phyloP scores from a whole-genome alignment of 306 rosid genomes.

The Vigna radiata region DNA sequence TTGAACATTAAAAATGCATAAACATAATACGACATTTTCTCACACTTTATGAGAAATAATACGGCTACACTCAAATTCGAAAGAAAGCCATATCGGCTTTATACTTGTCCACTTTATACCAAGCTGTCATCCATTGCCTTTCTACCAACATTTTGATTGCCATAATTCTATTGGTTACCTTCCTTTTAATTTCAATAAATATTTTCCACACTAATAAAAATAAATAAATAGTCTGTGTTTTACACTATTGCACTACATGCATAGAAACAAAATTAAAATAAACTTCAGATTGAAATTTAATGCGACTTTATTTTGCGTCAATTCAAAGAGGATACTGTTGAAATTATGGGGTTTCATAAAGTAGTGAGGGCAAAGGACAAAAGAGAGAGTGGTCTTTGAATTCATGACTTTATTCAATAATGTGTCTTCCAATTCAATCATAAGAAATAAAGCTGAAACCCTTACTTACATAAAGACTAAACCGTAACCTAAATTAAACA shows the following conservation, averaged over 20 bases:
- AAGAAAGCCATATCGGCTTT: neutral
- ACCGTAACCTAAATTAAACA: neutral
- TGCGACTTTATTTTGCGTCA: neutral
- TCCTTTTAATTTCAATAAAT: conserved; percentile 3
- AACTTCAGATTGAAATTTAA: conserved; percentile 4
- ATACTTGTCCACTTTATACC: neutral
- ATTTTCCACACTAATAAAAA: neutral
- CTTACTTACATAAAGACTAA: neutral
- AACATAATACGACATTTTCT: conserved; percentile 5
- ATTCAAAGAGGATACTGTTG: conserved; percentile 11
- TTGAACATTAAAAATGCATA: conserved; percentile 39
- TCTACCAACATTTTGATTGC: conserved; percentile 8
- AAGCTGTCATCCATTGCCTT: conserved; percentile 18
- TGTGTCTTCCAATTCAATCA: neutral
- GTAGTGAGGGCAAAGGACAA: neutral
- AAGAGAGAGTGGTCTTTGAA: neutral
- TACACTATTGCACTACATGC: neutral
- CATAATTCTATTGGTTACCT: neutral
- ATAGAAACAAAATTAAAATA: neutral
- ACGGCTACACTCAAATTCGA: neutral
- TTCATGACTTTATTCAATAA: neutral
- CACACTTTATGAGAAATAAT: conserved; percentile 8
- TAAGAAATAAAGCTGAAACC: neutral
- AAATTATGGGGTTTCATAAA: neutral
- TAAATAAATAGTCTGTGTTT: neutral